Evolutionary conservation across 2,329 filamentous ascomycete genomes (phyloP).

Genomic region (Cladosporium sp.): DNA sequence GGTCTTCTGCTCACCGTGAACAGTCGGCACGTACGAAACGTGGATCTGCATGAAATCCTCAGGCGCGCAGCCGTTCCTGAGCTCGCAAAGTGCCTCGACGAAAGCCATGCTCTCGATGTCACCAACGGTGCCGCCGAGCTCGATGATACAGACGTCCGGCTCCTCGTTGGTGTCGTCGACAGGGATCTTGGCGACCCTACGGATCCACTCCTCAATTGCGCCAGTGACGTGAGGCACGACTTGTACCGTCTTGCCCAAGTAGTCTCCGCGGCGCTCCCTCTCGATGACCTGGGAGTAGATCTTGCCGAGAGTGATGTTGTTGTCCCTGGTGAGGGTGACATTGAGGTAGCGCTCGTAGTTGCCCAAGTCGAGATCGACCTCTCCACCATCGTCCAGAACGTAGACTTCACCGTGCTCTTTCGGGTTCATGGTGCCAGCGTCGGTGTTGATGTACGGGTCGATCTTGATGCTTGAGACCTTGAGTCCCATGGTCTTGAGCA

Average conservation of each 20-base stretch:
- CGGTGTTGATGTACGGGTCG: constrained; percentile 73
- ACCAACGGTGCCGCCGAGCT: constrained; percentile 68
- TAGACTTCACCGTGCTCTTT: constrained; percentile 85
- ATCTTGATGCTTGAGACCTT: constrained; percentile 72
- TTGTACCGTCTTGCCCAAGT: constrained; percentile 86
- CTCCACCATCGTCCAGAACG: constrained; percentile 80
- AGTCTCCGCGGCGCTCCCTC: constrained; percentile 70
- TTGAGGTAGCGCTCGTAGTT: constrained; percentile 82
- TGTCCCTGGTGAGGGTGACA: constrained; percentile 77
- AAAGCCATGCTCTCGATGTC: constrained; percentile 89
- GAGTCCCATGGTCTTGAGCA: constrained; percentile 78
- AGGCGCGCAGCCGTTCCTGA: constrained; percentile 69
- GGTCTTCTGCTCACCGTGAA: constrained; percentile 82
- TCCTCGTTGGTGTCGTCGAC: constrained; percentile 80
- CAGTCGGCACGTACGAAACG: constrained; percentile 82
- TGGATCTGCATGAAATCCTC: constrained; percentile 86
- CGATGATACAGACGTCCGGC: constrained; percentile 90
- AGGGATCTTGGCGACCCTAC: constrained; percentile 78
- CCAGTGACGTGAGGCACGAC: constrained; percentile 91
- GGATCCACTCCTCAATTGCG: constrained; percentile 89
- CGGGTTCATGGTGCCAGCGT: constrained; percentile 71
- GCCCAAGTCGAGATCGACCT: constrained; percentile 72
- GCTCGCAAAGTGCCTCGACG: constrained; percentile 79
- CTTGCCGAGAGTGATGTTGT: constrained; percentile 98
- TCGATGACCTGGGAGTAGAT: constrained; percentile 89